Evolutionary conservation across 1,139 yeast genomes (phyloP).

Genomic region (Trichomonascaceae sp.): DNA sequence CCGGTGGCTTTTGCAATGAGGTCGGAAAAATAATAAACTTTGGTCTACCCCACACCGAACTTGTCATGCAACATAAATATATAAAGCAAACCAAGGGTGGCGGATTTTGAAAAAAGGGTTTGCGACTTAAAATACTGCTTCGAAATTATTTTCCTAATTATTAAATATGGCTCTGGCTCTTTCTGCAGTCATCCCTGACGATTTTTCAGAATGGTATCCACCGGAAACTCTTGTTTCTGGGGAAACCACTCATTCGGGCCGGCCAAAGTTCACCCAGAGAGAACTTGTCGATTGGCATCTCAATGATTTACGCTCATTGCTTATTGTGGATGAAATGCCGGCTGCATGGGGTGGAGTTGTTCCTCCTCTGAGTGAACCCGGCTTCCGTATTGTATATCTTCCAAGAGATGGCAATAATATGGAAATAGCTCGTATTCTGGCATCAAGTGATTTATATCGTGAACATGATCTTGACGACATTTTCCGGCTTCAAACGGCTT

Average conservation of each 20-base stretch:
- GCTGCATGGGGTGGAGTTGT: conserved; percentile 50
- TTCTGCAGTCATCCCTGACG: conserved; percentile 40
- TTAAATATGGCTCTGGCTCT: conserved; percentile 7
- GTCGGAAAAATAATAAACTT: neutral
- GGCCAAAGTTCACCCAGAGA: conserved; percentile 56
- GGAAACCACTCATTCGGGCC: conserved; percentile 42
- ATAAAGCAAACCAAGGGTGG: neutral
- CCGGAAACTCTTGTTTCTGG: conserved; percentile 41
- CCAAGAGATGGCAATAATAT: conserved; percentile 48
- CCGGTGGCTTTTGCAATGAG: neutral
- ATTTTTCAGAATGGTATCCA: conserved; percentile 49
- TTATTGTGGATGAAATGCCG: conserved; percentile 44
- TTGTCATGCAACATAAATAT: neutral
- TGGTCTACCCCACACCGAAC: neutral
- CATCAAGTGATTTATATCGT: conserved; percentile 49
- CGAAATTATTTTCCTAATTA: neutral
- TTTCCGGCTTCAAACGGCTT: conserved; percentile 52
- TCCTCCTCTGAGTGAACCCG: conserved; percentile 41
- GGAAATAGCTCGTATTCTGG: conserved; percentile 43
- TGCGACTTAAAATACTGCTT: neutral
- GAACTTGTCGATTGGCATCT: conserved; percentile 58
- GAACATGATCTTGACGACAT: conserved; percentile 50
- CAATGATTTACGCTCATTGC: conserved; percentile 56
- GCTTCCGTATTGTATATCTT: conserved; percentile 40
- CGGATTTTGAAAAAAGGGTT: neutral